phyloP scores from a whole-genome alignment of 495 filamentous ascomycete species.

The Ramalina intermedia region DNA sequence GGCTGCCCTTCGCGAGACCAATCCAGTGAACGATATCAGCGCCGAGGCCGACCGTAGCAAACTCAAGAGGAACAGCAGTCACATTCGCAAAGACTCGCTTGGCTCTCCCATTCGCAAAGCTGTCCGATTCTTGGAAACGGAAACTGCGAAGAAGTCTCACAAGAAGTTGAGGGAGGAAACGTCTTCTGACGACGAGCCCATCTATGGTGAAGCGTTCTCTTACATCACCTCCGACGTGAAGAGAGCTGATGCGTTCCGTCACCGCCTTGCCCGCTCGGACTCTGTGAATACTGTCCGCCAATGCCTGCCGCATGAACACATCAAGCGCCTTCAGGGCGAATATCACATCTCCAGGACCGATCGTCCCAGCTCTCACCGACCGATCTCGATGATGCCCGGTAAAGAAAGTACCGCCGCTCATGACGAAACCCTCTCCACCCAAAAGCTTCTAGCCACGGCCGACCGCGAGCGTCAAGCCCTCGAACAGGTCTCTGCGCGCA shows the following conservation, averaged over 20 bases:
- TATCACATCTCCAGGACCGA: constrained; percentile 44
- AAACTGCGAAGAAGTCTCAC: constrained; percentile 23
- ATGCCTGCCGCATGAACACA: constrained; percentile 44
- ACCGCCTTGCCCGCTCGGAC: constrained; percentile 74
- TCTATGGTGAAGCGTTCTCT: constrained; percentile 87
- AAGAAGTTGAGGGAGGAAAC: constrained; percentile 17
- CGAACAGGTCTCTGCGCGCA: constrained; percentile 54
- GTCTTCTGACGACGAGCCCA: constrained; percentile 45
- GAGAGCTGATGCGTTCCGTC: constrained; percentile 62
- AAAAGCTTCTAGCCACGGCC: constrained; percentile 34
- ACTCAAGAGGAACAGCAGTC: constrained; percentile 14
- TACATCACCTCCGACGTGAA: constrained; percentile 44
- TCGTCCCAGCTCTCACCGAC: constrained; percentile 33
- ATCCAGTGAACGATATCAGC: constrained; percentile 36
- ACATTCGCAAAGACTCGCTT: constrained; percentile 18
- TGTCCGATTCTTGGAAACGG: constrained; percentile 55
- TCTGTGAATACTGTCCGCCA: constrained; percentile 73
- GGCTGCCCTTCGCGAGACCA: constrained; percentile 50
- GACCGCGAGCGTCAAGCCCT: constrained; percentile 72
- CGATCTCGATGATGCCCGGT: constrained; percentile 37
- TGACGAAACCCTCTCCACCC: constrained; percentile 27
- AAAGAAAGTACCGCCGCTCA: constrained; percentile 27
- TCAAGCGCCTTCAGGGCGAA: constrained; percentile 61
- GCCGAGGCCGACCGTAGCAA: constrained; percentile 21
- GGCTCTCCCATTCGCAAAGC: constrained; percentile 47